Evolutionary conservation across 192 early-diverging fungal genomes (phyloP), one percentile per base, ranked within the genome.

Genomic region (Coemansia sp.): DNA sequence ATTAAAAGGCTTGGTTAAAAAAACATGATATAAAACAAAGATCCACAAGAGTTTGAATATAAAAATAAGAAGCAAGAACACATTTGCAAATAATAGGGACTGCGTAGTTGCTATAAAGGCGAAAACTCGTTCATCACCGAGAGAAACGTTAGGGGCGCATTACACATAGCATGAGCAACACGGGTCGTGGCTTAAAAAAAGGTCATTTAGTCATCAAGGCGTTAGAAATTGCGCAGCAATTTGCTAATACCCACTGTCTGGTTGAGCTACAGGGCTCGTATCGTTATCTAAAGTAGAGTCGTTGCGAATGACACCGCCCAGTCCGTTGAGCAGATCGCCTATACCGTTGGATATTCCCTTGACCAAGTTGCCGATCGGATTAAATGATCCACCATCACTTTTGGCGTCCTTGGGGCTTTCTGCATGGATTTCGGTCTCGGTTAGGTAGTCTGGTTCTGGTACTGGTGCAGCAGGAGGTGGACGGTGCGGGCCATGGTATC

Each of bases 271-370:
- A 0, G 72, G 53, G 14, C 62, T 63, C 25, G 31, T 5, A 32
- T 78, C 72, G 23, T 71, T 69, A 19, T 48, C 72, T 1, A 59
- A 41, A 10, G 62, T 12, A 17, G 64, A 23, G 37, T 60, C 36
- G 9, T 51, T 50, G 19, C 31, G 32, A 11, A 51, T 45, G 38
- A 75, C 29, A 5, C 55, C 65, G 21, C 69, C 67, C 11, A 79
- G 61, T 7, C 77, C 77, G 57, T 37, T 61, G 2, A 80, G 27
- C 42, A 80, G 39, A 21, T 63, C 65, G 11, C 61, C 64, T 25
- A 80, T 21, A 17, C 77, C 73, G 37, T 74, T 63, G 8, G 73
- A 72, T 29, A 80, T 46, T 12, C 69, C 72, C 38, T 67, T 60
- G 10, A 80, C 32, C 41, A 80, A n/a, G 37, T 68, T 36, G 17